These are phyloP conservation scores for Biscogniauxia sp. DNA, from an alignment of 2,329 filamentous ascomycete species.

Conservation along the genomic window DNA sequence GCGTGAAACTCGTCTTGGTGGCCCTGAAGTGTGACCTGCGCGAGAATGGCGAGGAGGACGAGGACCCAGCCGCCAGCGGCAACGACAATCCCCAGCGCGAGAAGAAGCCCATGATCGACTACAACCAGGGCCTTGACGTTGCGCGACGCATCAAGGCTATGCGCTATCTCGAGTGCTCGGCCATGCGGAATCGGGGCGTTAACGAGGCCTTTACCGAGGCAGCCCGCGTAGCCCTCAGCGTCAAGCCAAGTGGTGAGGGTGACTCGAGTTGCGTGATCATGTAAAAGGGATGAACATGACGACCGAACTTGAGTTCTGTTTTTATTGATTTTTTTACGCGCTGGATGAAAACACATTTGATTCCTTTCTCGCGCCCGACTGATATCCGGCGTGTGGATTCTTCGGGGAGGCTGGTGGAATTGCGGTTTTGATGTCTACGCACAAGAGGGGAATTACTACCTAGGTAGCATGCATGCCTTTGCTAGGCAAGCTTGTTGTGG, in stretches of 20 bases:
- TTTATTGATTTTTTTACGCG: neutral
- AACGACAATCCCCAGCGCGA: conserved; percentile 45
- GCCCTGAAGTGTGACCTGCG: conserved; percentile 96
- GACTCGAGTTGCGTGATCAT: conserved; percentile 61
- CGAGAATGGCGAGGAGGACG: conserved; percentile 71
- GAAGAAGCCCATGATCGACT: conserved; percentile 76
- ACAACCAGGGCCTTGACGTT: conserved; percentile 87
- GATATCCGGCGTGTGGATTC: neutral
- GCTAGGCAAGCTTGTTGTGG: no score
- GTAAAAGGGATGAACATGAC: conserved; percentile 36
- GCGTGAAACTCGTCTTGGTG: conserved; percentile 90
- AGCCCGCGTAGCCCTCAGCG: conserved; percentile 82
- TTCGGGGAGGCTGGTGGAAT: neutral
- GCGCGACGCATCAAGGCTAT: conserved; percentile 88
- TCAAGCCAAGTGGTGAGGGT: conserved; percentile 60
- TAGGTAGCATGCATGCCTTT: no score
- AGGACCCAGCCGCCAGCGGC: conserved; percentile 48
- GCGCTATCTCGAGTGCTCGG: conserved; percentile 96
- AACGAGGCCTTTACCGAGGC: conserved; percentile 99
- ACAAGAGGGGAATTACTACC: no score
- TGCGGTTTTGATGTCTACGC: neutral
- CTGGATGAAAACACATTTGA: neutral
- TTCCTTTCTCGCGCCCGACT: neutral
- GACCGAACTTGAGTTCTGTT: neutral
- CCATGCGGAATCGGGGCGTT: conserved; percentile 95